These are phyloP conservation scores for Colletotrichum magnum DNA, from an alignment of 2,329 filamentous ascomycete genomes.

Conservation along the genomic window DNA sequence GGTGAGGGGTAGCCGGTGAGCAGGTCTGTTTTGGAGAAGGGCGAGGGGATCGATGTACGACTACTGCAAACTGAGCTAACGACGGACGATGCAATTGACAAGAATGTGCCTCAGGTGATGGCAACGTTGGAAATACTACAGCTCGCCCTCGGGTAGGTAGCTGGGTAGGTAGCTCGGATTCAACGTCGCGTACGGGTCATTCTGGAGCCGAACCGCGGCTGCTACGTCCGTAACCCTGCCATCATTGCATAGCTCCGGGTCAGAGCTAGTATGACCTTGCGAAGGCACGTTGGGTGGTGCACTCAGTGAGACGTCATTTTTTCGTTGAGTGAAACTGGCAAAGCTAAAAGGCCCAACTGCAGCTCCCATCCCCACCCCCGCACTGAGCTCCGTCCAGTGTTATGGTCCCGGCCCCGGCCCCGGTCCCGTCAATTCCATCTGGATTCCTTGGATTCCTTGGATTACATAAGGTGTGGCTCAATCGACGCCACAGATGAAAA, in stretches of 20 bases:
- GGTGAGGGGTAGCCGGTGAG: background rate
- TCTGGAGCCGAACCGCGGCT: too few relatives aligned
- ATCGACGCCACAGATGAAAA: too few relatives aligned
- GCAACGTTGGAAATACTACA: background rate
- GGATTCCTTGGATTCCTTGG: too few relatives aligned
- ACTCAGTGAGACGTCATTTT: slow-evolving; percentile 27
- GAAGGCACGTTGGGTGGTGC: slow-evolving; percentile 11
- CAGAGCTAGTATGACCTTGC: background rate
- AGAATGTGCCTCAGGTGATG: background rate
- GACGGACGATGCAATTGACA: background rate
- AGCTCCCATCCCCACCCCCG: background rate
- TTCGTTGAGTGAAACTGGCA: slow-evolving; percentile 34
- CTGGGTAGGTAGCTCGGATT: too few relatives aligned
- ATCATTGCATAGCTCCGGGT: background rate
- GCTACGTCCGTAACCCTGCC: too few relatives aligned
- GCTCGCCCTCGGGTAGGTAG: too few relatives aligned
- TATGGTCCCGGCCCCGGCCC: background rate
- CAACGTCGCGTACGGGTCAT: too few relatives aligned
- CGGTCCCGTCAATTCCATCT: too few relatives aligned
- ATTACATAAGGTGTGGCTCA: too few relatives aligned
- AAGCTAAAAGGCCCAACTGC: slow-evolving; percentile 29
- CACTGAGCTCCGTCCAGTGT: background rate
- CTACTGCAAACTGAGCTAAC: background rate
- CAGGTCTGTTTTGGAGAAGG: background rate
- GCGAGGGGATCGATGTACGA: background rate